Evolutionary conservation across 1,284 basidiomycete genomes (phyloP).

Genomic region (Coniferiporia sulphurascens): DNA sequence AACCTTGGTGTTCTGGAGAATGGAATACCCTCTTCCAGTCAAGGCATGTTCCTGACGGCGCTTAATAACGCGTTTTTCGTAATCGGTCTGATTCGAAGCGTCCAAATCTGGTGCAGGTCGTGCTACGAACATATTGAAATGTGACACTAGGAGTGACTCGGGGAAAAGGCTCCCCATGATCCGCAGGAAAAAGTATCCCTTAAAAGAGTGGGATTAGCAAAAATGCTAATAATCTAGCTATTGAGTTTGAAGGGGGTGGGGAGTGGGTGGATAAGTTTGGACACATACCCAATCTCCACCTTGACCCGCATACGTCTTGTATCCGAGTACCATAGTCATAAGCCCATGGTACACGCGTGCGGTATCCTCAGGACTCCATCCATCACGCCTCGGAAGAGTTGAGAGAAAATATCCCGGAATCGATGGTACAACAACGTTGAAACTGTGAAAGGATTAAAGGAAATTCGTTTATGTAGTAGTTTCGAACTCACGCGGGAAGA

Average conservation of each 20-base stretch:
- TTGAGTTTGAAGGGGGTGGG: background rate
- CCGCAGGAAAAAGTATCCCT: constrained; percentile 22
- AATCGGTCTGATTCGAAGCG: constrained; percentile 5
- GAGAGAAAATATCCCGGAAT: constrained; percentile 26
- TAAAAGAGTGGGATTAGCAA: background rate
- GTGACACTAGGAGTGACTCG: constrained; percentile 17
- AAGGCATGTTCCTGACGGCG: constrained; percentile 16
- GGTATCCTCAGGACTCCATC: constrained; percentile 21
- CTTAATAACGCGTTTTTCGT: constrained; percentile 15
- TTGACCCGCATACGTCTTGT: constrained; percentile 23
- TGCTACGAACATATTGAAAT: constrained; percentile 24
- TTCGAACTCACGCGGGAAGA: constrained; percentile 20
- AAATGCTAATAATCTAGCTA: background rate
- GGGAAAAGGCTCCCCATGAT: constrained; percentile 19
- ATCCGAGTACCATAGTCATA: constrained; percentile 24
- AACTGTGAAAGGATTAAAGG: constrained; percentile 15
- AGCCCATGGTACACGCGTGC: constrained; percentile 23
- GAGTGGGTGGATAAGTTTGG: background rate
- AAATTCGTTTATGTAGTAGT: background rate
- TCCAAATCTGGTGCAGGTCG: constrained; percentile 6
- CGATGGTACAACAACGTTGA: constrained; percentile 25
- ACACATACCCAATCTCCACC: constrained; percentile 24
- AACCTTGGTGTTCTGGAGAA: constrained; percentile 21
- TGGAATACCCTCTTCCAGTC: constrained; percentile 20
- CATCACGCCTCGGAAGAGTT: constrained; percentile 19